Evolutionary conservation across 2,329 filamentous ascomycete genomes (phyloP), one percentile per base, ranked within the genome.

Genomic region (Diaporthe longicolla): DNA sequence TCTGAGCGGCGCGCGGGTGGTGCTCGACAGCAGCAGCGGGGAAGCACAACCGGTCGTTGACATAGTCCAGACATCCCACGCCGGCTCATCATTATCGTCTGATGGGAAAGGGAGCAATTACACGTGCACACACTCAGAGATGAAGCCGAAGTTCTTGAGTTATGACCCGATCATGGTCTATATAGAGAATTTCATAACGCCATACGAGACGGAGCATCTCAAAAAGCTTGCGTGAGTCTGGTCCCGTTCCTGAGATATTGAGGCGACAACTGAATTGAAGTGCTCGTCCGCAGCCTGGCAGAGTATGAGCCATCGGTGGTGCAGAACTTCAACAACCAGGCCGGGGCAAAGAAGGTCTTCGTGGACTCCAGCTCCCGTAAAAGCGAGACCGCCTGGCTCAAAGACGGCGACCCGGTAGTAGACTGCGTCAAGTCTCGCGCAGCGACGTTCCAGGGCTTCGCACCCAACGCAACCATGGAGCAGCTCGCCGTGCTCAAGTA

Each of bases 81-180:
- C 48, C 8, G 13, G n/a, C 26, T 10, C 48, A 4, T n/a, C 3
- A 11, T 2, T 13, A 21, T 6, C 63, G 26, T 24, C 45, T 8
- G 45, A 19, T 5, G 9, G n/a, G n/a, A 54, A 68, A 13, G 63
- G 32, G 11, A 54, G 3, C 21, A 72, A 68, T 21, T 72, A 72
- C 59, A 68, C 40, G 4, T 72, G 71, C 52, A 54, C 61, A 19
- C 55, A 68, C 29, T 26, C 55, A 21, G 52, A 35, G 8, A 72
- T 72, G 71, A 43, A 48, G 37, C 61, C 71, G 4, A 72, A 72
- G 15, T 72, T 72, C 29, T 5, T 72, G 19, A 68, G 61, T 1
- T 72, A 72, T 21, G 71, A 72, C 19, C 71, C 71, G 4, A 72
- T 72, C 61, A 72, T 72, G 59, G 71, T 72, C 19, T 72, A 72